Percentiles rank a stretch among this genome's conserved stretches.
phyloP scores from a whole-genome alignment of 2,329 filamentous ascomycete genomes.

The Paraphoma chrysanthemicola region DNA sequence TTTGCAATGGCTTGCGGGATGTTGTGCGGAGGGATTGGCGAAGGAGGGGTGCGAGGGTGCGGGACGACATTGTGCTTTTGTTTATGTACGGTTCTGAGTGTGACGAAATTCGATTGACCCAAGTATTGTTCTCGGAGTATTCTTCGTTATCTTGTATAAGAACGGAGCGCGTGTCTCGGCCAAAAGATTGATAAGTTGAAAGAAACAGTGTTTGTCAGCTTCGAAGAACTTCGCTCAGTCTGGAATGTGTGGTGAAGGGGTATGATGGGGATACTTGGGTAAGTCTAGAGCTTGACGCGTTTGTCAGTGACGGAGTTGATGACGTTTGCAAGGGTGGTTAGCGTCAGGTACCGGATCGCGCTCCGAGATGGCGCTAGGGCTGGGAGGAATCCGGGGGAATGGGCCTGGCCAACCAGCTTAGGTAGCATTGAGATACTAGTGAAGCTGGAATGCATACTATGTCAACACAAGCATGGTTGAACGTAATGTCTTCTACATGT shows the following conservation, averaged over 20 bases:
- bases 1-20: neutral
- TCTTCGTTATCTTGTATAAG: neutral
- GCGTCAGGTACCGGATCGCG: neutral
- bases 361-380: neutral
- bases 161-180: no score
- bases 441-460: no score
- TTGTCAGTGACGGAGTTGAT: conserved; percentile 4
- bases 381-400: neutral
- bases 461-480: no score
- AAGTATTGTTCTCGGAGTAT: neutral
- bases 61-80: conserved; percentile 18
- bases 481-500: no score
- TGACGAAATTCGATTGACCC: neutral
- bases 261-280: no score
- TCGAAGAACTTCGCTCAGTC: no score
- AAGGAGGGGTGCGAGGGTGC: conserved; percentile 17
- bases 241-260: no score
- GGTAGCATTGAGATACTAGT: no score
- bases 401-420: neutral
- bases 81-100: neutral
- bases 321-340: conserved; percentile 1
- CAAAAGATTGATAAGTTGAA: no score
- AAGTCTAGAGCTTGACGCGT: no score
- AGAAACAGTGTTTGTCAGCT: no score
- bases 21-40: conserved; percentile 18